phyloP scores from a whole-genome alignment of 2,329 filamentous ascomycete genomes.

The Colletotrichum sp. region DNA sequence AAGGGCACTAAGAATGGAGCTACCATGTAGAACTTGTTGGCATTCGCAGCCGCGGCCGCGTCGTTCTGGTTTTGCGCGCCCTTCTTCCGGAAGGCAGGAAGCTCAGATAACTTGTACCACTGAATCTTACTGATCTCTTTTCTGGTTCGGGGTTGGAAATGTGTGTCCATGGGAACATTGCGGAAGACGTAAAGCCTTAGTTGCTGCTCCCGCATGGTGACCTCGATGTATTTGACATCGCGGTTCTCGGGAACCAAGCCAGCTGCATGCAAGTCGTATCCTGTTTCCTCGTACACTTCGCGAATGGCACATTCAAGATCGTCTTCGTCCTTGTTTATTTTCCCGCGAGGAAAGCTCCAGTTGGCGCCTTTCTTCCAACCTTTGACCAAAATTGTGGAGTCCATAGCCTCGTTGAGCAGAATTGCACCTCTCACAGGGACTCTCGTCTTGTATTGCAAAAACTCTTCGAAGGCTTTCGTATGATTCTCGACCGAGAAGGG shows the following conservation, averaged over 20 bases:
- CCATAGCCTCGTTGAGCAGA: conserved; percentile 92
- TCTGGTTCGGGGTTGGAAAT: conserved; percentile 87
- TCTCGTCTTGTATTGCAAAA: conserved; percentile 91
- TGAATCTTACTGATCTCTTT: conserved; percentile 98
- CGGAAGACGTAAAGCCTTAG: conserved; percentile 92
- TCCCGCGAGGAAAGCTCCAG: conserved; percentile 96
- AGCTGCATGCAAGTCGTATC: conserved; percentile 79
- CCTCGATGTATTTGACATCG: conserved; percentile 82
- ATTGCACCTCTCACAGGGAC: conserved; percentile 95
- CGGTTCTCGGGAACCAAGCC: conserved; percentile 73
- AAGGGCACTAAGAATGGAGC: conserved; percentile 86
- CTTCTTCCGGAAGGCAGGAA: conserved; percentile 82
- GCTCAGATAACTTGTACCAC: conserved; percentile 90
- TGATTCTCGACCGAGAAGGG: conserved; percentile 80
- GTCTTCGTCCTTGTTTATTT: conserved; percentile 97
- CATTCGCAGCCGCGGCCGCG: conserved; percentile 59
- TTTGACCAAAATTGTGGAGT: conserved; percentile 90
- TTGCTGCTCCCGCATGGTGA: conserved; percentile 91
- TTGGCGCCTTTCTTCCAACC: conserved; percentile 97
- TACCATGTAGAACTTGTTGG: conserved; percentile 97
- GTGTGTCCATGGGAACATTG: conserved; percentile 82
- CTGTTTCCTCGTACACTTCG: conserved; percentile 96
- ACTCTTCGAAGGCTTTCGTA: conserved; percentile 85
- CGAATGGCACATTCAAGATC: conserved; percentile 93
- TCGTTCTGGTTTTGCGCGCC: conserved; percentile 61